Evolutionary conservation across 2,329 filamentous ascomycete genomes (phyloP).

Genomic region (Pestalotiopsis fici): DNA sequence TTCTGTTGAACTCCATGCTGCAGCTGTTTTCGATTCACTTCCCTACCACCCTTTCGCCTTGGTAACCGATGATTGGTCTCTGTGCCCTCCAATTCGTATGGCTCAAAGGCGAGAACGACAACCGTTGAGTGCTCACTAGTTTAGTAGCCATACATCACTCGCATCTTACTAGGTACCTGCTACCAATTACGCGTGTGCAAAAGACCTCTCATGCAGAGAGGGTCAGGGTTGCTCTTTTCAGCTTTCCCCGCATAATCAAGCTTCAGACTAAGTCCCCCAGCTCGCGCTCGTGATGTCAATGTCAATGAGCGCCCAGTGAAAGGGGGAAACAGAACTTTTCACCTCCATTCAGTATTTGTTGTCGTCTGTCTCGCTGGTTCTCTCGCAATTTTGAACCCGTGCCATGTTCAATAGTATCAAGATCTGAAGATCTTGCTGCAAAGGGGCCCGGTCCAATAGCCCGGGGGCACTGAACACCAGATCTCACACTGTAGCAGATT

Average conservation of each 20-base stretch:
- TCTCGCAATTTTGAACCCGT: background rate
- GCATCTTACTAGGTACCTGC: background rate
- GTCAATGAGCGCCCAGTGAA: background rate
- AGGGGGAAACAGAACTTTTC: background rate
- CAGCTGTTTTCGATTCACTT: background rate
- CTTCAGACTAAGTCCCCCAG: background rate
- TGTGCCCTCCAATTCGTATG: background rate
- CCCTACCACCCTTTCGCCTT: background rate
- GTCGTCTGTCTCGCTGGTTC: background rate
- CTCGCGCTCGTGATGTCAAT: background rate
- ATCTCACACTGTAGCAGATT: background rate
- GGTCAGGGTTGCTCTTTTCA: background rate
- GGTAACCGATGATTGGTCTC: background rate
- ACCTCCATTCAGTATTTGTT: background rate
- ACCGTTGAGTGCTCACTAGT: background rate
- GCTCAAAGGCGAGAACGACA: background rate
- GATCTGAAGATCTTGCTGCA: background rate
- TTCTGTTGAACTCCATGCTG: background rate
- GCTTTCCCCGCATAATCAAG: background rate
- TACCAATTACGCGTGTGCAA: background rate
- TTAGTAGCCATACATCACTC: background rate
- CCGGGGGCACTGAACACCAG: background rate
- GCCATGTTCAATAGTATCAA: background rate
- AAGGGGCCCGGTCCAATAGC: background rate
- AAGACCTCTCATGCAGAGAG: background rate